Base-by-base conservation (phyloP, 176 grass and related monocot genomes). In the Guadua angustifolia region DNA sequence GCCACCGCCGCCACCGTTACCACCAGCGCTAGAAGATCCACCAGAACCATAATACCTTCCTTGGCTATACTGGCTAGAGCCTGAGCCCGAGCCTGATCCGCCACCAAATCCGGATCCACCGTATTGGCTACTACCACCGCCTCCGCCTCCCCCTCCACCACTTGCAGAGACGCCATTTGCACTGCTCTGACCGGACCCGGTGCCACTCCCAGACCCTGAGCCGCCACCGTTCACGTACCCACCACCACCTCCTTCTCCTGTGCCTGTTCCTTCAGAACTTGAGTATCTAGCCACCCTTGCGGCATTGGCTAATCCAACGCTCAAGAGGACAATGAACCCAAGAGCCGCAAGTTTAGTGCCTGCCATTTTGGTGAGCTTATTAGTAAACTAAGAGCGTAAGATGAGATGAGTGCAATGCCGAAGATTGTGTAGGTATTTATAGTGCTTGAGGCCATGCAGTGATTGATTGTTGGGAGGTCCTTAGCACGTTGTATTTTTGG, bases 211-310 rank as follows among this genome's bases (percentile, higher is more conserved):
- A 0, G 50, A 1, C 0, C 85, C 78, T 2, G 21, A 56, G 4
- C 85, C 71, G 0, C 21, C 51, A 2, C 62, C 85, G 26, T 69
- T 29, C 39, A 38, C 71, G 21, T 15, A 69, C 2, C 85, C 85
- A 0, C 79, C 79, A 3, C 85, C 85, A 0, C 49, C 44, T 0
- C 82, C 87, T 0, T 18, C 53, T 53, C 82, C 88, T 0, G 77
- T 69, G 18, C 82, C 82, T 0, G 18, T 45, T 22, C 88, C 88
- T 14, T 81, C 63, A 9, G 88, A 16, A 62, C 43, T 70, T 1
- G 82, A 69, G 69, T 80, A 84, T 68, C 87, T 89, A 35, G n/a
- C 49, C 42, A 89, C 76, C 52, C 87, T 73, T 13, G 39, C 52
- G 5, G 82, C 82, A 68, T 17, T 85, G 1, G 70, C 62, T 85